Evolutionary conservation across 202 grass and related monocot genomes (phyloP).

Genomic region (Musa balbisiana): DNA sequence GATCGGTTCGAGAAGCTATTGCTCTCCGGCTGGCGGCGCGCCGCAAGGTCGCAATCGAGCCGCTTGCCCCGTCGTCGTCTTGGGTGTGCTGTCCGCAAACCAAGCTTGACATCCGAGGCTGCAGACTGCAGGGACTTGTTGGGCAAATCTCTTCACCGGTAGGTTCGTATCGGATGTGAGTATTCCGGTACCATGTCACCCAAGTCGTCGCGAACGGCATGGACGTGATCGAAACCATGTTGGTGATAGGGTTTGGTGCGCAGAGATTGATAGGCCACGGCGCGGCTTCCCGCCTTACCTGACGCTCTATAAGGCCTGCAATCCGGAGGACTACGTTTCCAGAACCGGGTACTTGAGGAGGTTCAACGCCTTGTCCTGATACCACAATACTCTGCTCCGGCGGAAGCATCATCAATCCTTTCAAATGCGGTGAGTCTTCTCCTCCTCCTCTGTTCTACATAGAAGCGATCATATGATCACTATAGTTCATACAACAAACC

Average conservation of each 20-base stretch:
- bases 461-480: no score
- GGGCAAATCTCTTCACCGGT: neutral
- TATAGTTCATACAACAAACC: no score
- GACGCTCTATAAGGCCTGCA: slow-evolving; percentile 4
- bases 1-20: no score
- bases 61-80: neutral
- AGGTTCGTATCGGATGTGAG: neutral
- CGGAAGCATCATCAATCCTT: neutral
- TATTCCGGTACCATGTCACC: neutral
- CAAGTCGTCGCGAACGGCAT: neutral
- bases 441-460: no score
- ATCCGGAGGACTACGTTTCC: neutral
- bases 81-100: neutral
- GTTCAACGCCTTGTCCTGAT: neutral
- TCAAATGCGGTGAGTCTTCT: no score
- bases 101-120: neutral
- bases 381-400: slow-evolving; percentile 9
- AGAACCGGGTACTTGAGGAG: slow-evolving; percentile 2
- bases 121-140: neutral
- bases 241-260: no score
- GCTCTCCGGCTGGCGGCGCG: slow-evolving; percentile 45
- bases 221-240: neutral
- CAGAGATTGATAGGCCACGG: no score
- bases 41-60: slow-evolving; percentile 28
- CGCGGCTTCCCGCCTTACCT: slow-evolving; percentile 9